Percentiles rank a stretch among this genome's conserved stretches.
Evolutionary conservation across 148 eudicot species (phyloP).

Genomic region (Rheum nobile): DNA sequence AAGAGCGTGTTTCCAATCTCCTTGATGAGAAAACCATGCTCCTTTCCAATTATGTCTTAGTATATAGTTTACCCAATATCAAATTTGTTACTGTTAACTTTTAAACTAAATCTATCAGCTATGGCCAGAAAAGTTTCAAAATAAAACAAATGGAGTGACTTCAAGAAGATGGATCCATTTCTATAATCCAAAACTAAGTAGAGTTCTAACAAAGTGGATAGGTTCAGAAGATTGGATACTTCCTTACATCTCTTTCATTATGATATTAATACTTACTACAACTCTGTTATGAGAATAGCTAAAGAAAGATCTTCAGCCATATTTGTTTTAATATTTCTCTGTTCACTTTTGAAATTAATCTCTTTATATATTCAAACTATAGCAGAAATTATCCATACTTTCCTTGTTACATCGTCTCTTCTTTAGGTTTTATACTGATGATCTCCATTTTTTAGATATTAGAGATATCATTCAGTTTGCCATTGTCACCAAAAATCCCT

Average conservation of each 20-base stretch:
- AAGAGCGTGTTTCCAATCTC: neutral
- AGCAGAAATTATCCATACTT: neutral
- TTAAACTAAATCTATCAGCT: constrained; percentile 30
- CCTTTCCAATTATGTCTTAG: neutral
- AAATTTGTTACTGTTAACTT: neutral
- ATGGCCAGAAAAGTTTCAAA: constrained; percentile 97
- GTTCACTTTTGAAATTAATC: neutral
- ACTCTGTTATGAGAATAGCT: no score
- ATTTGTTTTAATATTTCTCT: no score
- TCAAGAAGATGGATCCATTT: constrained; percentile 92
- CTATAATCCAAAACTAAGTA: constrained; percentile 80
- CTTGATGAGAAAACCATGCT: constrained; percentile 2
- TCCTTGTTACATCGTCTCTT: neutral
- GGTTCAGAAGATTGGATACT: constrained; percentile 86
- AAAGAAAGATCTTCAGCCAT: no score
- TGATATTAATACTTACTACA: no score
- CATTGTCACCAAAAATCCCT: neutral
- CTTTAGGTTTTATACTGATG: neutral
- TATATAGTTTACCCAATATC: neutral
- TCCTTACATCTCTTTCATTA: no score
- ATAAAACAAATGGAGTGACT: constrained; percentile 96
- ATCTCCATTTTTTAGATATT: neutral
- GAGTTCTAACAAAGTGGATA: constrained; percentile 72
- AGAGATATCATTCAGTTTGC: neutral
- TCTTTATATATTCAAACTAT: neutral